Percentiles rank a stretch among this genome's conserved stretches.
Conservation (phyloP, 2,329 filamentous ascomycete genomes). For the Fusarium gaditjirri region DNA sequence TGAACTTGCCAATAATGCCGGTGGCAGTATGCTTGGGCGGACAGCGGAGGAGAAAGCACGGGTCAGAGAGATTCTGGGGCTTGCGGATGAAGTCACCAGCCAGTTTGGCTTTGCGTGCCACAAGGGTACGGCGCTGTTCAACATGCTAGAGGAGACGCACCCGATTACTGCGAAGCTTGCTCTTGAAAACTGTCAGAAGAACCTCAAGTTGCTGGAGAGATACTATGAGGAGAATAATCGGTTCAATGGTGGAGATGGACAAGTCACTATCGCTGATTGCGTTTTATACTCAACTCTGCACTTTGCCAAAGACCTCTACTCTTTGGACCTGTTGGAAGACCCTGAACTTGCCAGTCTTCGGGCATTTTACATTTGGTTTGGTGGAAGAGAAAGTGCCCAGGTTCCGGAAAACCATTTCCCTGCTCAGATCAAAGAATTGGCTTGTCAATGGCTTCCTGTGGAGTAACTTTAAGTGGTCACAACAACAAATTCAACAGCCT, state of each 20-base stretch:
- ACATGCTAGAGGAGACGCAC: not conserved
- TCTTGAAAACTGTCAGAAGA: conserved; percentile 18
- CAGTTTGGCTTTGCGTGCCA: conserved; percentile 31
- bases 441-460: conserved; percentile 27
- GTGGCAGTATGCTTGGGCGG: not conserved
- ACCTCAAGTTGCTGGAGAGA: conserved; percentile 2
- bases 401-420: conserved; percentile 20
- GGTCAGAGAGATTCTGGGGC: conserved; percentile 17
- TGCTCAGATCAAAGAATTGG: conserved; percentile 1
- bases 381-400: conserved; percentile 12
- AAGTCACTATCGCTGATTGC: conserved; percentile 23
- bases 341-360: conserved; percentile 6
- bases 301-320: conserved; percentile 31
- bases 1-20: not conserved
- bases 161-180: not conserved
- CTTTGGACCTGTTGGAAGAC: not conserved
- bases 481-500: fast-evolving
- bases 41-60: conserved; percentile 16
- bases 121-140: conserved; percentile 22
- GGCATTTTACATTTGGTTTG: conserved; percentile 22
- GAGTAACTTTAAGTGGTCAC: not conserved
- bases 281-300: conserved; percentile 26
- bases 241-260: fast-evolving
- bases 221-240: conserved; percentile 19
- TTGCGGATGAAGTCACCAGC: conserved; percentile 24